Percentiles rank a stretch among this genome's conserved stretches.
phyloP scores from a whole-genome alignment of 2,329 filamentous ascomycete genomes.

The Ascochyta viciae-villosae region DNA sequence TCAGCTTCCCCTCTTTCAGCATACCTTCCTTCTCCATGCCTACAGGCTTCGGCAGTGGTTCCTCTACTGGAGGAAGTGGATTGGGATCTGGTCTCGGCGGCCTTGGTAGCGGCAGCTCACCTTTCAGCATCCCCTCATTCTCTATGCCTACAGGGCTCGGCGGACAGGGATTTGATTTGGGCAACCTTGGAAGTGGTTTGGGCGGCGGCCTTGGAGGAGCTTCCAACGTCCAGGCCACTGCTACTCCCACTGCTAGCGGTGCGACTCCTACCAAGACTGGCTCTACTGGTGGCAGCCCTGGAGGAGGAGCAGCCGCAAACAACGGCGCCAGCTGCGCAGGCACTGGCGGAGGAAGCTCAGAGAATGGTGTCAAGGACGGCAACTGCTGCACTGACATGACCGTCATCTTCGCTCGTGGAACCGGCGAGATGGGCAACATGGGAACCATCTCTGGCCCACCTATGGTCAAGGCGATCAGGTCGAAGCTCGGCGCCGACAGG shows the following conservation, averaged over 20 bases:
- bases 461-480: conserved; percentile 39
- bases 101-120: background rate
- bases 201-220: conserved; percentile 4
- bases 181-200: conserved; percentile 1
- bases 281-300: conserved; percentile 5
- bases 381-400: conserved; percentile 52
- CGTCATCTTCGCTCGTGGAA: conserved; percentile 55
- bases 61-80: conserved; percentile 2
- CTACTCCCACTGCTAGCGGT: conserved; percentile 3
- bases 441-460: conserved; percentile 52
- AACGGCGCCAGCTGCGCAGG: conserved; percentile 33
- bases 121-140: background rate
- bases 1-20: conserved; percentile 20
- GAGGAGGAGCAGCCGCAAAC: conserved; percentile 9
- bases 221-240: conserved; percentile 1
- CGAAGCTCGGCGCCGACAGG: conserved; percentile 33
- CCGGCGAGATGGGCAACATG: conserved; percentile 53
- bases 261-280: conserved; percentile 9
- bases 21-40: conserved; percentile 24
- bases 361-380: conserved; percentile 51
- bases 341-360: conserved; percentile 34
- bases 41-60: conserved; percentile 5
- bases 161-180: background rate
- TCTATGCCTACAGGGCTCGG: background rate
- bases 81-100: conserved; percentile 1